phyloP scores from a whole-genome alignment of 2,329 filamentous ascomycete species.

The Colletotrichum euphorbiae region DNA sequence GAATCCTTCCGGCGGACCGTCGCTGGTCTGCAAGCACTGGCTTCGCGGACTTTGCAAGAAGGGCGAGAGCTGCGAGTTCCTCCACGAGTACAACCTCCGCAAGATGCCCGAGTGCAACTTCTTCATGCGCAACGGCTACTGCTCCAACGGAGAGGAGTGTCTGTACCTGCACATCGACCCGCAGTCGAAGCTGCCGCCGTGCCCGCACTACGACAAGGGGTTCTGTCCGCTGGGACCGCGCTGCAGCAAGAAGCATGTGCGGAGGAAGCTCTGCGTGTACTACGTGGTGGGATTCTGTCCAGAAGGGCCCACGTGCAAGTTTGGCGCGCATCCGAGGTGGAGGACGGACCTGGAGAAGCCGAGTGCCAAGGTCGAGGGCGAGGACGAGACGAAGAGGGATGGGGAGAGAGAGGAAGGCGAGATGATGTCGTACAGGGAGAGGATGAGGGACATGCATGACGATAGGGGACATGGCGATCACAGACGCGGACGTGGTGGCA shows the following conservation, averaged over 20 bases:
- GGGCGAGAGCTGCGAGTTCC: constrained; percentile 94
- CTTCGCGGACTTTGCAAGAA: constrained; percentile 98
- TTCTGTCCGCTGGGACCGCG: constrained; percentile 92
- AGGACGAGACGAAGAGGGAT: constrained; percentile 67
- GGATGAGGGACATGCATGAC: constrained; percentile 52
- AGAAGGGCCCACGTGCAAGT: constrained; percentile 78
- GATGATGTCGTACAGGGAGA: constrained; percentile 46
- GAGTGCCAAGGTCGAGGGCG: constrained; percentile 74
- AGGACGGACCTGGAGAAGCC: constrained; percentile 81
- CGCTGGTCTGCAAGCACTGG: constrained; percentile 98
- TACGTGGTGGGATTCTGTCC: constrained; percentile 97
- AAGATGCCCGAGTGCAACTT: constrained; percentile 99
- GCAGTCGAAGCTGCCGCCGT: constrained; percentile 80
- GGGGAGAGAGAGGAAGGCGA: constrained; percentile 62
- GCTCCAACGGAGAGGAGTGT: constrained; percentile 96
- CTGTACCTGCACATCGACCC: constrained; percentile 92
- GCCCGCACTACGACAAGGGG: constrained; percentile 92
- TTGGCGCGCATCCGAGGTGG: constrained; percentile 87
- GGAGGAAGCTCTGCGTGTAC: constrained; percentile 82
- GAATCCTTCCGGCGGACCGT: constrained; percentile 66
- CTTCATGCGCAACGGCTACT: constrained; percentile 92
- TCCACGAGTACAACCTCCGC: constrained; percentile 98
- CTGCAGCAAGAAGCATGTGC: constrained; percentile 90
- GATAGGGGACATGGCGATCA: constrained; percentile 51
- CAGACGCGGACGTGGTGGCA: constrained; percentile 45